Percentiles rank a stretch among this genome's conserved stretches.
These are phyloP conservation scores for Cytospora piceae DNA, from an alignment of 2,329 filamentous ascomycete genomes.

Conservation along the genomic window DNA sequence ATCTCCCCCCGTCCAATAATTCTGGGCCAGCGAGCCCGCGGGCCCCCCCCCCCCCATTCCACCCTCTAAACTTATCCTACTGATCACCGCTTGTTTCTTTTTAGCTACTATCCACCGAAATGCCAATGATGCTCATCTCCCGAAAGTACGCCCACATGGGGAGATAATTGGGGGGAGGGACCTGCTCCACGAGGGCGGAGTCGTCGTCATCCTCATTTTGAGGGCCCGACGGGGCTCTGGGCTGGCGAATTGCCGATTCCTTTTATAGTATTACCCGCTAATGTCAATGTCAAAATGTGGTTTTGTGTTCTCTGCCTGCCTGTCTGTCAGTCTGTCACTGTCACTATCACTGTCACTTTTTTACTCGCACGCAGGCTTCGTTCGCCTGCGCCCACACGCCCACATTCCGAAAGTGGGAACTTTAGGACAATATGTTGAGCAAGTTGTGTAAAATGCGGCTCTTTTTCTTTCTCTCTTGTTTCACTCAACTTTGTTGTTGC, in stretches of 20 bases:
- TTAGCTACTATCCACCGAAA: background rate
- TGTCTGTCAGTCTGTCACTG: too few relatives aligned
- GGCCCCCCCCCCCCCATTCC: background rate
- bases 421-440: background rate
- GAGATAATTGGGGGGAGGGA: background rate
- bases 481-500: background rate
- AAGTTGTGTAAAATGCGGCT: background rate
- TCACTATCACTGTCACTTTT: too few relatives aligned
- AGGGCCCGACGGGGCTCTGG: background rate
- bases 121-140: background rate
- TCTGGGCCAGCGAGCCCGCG: background rate
- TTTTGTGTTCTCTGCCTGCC: too few relatives aligned
- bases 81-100: too few relatives aligned
- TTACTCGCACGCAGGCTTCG: too few relatives aligned
- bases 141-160: conserved; percentile 1
- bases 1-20: background rate
- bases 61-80: background rate
- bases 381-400: background rate
- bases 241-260: background rate
- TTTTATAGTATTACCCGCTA: background rate
- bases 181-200: background rate
- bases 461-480: background rate
- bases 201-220: background rate
- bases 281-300: too few relatives aligned
- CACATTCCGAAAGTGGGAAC: background rate